Evolutionary conservation across 148 eudicot species (phyloP).

Genomic region (Chenopodium album): DNA sequence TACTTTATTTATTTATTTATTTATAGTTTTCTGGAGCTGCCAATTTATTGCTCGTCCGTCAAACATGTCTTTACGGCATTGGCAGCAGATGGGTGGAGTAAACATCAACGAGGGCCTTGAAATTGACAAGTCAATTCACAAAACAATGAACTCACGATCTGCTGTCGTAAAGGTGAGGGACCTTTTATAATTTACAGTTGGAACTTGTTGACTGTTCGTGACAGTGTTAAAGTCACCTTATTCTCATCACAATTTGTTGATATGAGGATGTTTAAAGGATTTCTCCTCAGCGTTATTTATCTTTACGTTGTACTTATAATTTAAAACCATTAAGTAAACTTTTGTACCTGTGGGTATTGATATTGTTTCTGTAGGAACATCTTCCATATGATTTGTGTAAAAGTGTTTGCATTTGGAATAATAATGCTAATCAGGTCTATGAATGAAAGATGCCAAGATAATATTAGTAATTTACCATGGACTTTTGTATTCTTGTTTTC

Average conservation of each 20-base stretch:
- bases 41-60: conserved; percentile 88
- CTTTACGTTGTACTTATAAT: not conserved
- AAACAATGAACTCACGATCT: conserved; percentile 68
- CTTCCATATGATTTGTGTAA: not conserved
- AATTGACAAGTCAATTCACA: conserved; percentile 83
- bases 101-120: conserved; percentile 63
- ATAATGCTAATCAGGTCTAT: not conserved
- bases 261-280: not conserved
- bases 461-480: not conserved
- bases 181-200: not conserved
- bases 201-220: not conserved
- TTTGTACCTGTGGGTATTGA: not conserved
- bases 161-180: conserved; percentile 73
- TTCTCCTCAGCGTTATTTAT: not conserved
- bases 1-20: conserved; percentile 13
- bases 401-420: not conserved
- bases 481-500: not conserved
- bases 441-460: not conserved
- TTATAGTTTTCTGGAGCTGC: conserved; percentile 89
- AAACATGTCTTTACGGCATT: conserved; percentile 71
- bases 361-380: not conserved
- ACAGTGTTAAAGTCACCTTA: not conserved
- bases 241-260: not conserved
- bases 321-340: not conserved
- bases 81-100: conserved; percentile 93